Conservation (phyloP, 805 yeast species). For the Wickerhamomyces sydowiorum region DNA sequence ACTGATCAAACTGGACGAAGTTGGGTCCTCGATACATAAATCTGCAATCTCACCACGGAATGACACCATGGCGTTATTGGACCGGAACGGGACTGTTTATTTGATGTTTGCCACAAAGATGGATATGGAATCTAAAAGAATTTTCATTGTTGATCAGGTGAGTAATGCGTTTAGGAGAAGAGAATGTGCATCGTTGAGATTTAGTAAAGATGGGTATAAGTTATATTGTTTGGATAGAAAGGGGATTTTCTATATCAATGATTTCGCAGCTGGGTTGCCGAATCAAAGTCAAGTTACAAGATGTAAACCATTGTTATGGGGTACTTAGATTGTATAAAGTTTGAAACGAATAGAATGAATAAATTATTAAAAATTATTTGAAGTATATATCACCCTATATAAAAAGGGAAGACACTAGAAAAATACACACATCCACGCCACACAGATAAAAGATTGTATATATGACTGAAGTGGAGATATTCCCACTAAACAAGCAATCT, state of each 20-base stretch:
- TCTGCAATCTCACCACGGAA: conserved; percentile 79
- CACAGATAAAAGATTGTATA: too few relatives aligned
- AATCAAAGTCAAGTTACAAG: conserved; percentile 61
- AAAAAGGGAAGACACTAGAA: too few relatives aligned
- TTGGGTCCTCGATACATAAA: conserved; percentile 74
- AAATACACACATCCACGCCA: too few relatives aligned
- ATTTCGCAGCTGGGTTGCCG: conserved; percentile 83
- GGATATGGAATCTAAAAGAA: conserved; percentile 45
- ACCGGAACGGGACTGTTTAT: conserved; percentile 71
- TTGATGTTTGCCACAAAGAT: conserved; percentile 59
- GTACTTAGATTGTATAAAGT: not conserved
- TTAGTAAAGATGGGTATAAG: conserved; percentile 78
- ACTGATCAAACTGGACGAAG: conserved; percentile 62
- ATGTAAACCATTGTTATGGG: conserved; percentile 40
- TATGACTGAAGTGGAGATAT: too few relatives aligned
- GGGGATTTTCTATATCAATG: conserved; percentile 73
- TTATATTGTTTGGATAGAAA: conserved; percentile 74
- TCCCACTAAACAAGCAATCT: too few relatives aligned
- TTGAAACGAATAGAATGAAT: not conserved
- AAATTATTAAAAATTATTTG: not conserved
- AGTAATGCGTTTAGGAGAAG: conserved; percentile 64
- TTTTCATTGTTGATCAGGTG: conserved; percentile 63
- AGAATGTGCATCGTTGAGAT: conserved; percentile 75
- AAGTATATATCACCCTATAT: too few relatives aligned
- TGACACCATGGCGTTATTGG: conserved; percentile 77